Base-by-base conservation (phyloP, 306 rosid genomes). In the Vicia faba region DNA sequence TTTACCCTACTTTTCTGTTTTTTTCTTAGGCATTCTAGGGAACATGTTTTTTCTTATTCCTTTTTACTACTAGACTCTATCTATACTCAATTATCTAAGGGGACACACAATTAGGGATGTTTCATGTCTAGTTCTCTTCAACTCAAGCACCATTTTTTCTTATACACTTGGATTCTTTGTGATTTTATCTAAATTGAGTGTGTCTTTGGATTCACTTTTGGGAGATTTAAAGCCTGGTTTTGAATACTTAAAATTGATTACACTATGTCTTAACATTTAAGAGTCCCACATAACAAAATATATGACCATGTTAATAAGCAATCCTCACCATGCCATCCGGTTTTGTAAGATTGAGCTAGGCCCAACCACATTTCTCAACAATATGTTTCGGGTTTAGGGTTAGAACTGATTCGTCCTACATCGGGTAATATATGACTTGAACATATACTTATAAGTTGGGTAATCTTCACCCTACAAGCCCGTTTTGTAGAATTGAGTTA, bases 41-140 rank as follows among this genome's bases (percentile, higher is more conserved):
- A 29, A 48, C 23, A 40, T 18, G 50, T 29, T 53, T 53, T 53
- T 11, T 53, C 31, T 51, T 53, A 29, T 53, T 50, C 8, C 33
- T 13, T 39, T 31, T 29, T 65, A 25, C 28, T 25, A 29, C 28
- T 25, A 29, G 25, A 74, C 50, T 65, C 61, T 26, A 10, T 38
- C 61, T 55, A 10, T 38, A 25, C 44, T 7, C 15, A 81, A 0
- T 45, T 77, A 33, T 53, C 13, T 54, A 6, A 18, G 10, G 59
- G 74, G 55, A 31, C 15, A 25, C 3, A 25, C 54, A 31, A 43
- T 51, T 73, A 13, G 28, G 65, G 43, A 7, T 69, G 46, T 66
- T 64, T 44, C 61, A 19, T 64, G n/a, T 44, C 61, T 70, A 36
- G 28, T 14, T 59, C 41, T 41, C 45, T 60, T 41, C 44, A 70